These are phyloP conservation scores for Nothophoma quercina DNA, from an alignment of 2,329 filamentous ascomycete genomes.

Conservation along the genomic window DNA sequence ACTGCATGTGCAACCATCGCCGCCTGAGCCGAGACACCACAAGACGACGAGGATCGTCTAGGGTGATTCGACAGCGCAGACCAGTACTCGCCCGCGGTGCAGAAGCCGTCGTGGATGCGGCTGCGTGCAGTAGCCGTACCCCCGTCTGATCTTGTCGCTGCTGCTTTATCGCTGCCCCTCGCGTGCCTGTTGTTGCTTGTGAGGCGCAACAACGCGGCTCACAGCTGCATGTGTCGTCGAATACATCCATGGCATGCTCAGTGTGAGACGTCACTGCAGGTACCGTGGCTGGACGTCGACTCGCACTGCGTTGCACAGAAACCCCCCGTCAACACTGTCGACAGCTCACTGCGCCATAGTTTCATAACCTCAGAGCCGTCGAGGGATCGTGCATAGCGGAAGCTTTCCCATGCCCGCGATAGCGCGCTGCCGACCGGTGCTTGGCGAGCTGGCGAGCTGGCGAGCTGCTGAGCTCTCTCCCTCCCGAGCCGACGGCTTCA, in stretches of 20 bases:
- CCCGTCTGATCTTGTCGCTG: constrained; percentile 4
- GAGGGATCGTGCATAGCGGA: constrained; percentile 22
- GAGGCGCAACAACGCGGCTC: constrained; percentile 3
- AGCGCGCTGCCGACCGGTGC: constrained; percentile 16
- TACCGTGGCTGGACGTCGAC: constrained; percentile 1
- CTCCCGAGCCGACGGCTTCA: constrained; percentile 31
- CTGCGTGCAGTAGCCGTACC: constrained; percentile 15
- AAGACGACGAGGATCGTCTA: background rate
- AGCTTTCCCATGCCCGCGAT: constrained; percentile 22
- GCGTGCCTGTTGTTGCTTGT: constrained; percentile 4
- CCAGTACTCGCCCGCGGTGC: constrained; percentile 3
- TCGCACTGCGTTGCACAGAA: background rate
- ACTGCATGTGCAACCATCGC: constrained; percentile 3
- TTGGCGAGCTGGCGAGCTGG: constrained; percentile 18
- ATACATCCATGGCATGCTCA: constrained; percentile 1
- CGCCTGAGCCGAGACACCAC: constrained; percentile 5
- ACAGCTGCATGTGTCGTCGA: constrained; percentile 4
- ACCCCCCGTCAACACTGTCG: background rate
- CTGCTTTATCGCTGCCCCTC: constrained; percentile 7
- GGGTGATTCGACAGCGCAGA: background rate
- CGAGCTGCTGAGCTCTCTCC: constrained; percentile 1
- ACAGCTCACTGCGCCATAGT: constrained; percentile 2
- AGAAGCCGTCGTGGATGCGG: constrained; percentile 12
- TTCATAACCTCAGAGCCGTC: background rate
- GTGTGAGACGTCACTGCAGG: constrained; percentile 12